Evolutionary conservation across 2,329 filamentous ascomycete genomes (phyloP).

Genomic region (Endoconidiophora polonica): DNA sequence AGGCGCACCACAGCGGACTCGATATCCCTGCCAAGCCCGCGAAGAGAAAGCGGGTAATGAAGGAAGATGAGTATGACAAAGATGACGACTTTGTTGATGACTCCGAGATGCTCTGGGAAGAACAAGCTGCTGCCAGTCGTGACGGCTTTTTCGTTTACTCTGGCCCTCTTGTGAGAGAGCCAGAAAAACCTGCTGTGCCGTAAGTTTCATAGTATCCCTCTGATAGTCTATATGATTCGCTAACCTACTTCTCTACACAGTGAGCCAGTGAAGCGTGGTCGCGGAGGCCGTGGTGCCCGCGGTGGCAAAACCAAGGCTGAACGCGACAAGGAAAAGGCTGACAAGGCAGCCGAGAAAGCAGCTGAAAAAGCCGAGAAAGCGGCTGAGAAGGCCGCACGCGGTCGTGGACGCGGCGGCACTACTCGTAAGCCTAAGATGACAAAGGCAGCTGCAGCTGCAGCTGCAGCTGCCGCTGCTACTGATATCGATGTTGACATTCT

Average conservation of each 20-base stretch:
- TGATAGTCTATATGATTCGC: slow-evolving; percentile 14
- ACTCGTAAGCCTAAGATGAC: slow-evolving; percentile 11
- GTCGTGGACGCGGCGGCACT: slow-evolving; percentile 7
- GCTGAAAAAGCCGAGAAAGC: slow-evolving; percentile 12
- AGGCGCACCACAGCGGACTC: slow-evolving; percentile 25
- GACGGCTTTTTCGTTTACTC: slow-evolving; percentile 98
- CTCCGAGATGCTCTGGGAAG: slow-evolving; percentile 87
- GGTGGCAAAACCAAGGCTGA: slow-evolving; percentile 12
- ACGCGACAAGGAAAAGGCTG: slow-evolving; percentile 11
- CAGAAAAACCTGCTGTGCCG: slow-evolving; percentile 50
- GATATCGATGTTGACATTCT: slow-evolving; percentile 8
- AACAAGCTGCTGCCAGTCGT: slow-evolving; percentile 81
- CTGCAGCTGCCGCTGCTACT: slow-evolving; percentile 7
- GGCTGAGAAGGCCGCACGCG: slow-evolving; percentile 9
- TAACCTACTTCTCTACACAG: slow-evolving; percentile 28
- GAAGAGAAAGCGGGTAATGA: slow-evolving; percentile 66
- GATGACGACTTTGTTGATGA: slow-evolving; percentile 82
- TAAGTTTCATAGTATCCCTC: slow-evolving; percentile 22
- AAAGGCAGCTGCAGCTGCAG: slow-evolving; percentile 8
- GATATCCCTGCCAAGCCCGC: slow-evolving; percentile 39
- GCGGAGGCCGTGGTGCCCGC: slow-evolving; percentile 22
- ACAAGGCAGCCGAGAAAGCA: slow-evolving; percentile 12
- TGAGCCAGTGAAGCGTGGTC: slow-evolving; percentile 51
- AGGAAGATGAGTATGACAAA: slow-evolving; percentile 70
- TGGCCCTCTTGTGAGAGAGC: slow-evolving; percentile 74